Conservation (phyloP, 2,329 filamentous ascomycete species). For the Aotearoamyces nothofagi region DNA sequence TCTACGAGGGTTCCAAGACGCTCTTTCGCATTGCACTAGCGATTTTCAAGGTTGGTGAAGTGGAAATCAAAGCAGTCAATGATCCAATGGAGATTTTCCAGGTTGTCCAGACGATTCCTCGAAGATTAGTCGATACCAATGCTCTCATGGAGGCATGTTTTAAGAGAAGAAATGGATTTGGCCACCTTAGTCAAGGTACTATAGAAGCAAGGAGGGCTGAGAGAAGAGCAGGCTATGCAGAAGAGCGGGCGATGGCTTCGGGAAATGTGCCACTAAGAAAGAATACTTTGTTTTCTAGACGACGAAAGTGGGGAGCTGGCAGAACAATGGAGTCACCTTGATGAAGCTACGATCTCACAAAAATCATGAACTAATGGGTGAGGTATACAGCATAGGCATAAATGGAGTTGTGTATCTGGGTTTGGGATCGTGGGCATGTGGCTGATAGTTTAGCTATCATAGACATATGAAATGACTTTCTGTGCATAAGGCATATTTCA, state of each 20-base stretch:
- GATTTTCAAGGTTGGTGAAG: constrained; percentile 79
- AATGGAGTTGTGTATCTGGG: too few relatives aligned
- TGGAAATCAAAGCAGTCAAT: constrained; percentile 60
- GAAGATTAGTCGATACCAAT: constrained; percentile 70
- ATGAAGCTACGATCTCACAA: too few relatives aligned
- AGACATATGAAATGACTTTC: too few relatives aligned
- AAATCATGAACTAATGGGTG: too few relatives aligned
- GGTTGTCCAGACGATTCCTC: constrained; percentile 75
- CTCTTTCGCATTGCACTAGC: constrained; percentile 83
- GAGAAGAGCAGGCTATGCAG: constrained; percentile 33
- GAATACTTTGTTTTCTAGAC: too few relatives aligned
- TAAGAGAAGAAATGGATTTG: constrained; percentile 64
- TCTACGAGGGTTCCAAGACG: constrained; percentile 89
- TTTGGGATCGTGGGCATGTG: too few relatives aligned
- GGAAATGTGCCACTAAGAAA: constrained; percentile 1
- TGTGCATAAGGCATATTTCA: too few relatives aligned
- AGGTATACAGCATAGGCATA: too few relatives aligned
- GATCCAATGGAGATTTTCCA: constrained; percentile 96
- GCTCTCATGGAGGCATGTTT: constrained; percentile 71
- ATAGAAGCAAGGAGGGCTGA: constrained; percentile 66
- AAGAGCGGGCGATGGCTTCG: constrained; percentile 14
- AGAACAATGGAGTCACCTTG: too few relatives aligned
- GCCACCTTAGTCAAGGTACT: constrained; percentile 64
- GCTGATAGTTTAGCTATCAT: too few relatives aligned
- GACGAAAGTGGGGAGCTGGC: background rate